A percentile compares a stretch with the other conserved stretches of the same genome.
Evolutionary conservation across 1,139 yeast species (phyloP).

Genomic region (Chernovozyma aurita): DNA sequence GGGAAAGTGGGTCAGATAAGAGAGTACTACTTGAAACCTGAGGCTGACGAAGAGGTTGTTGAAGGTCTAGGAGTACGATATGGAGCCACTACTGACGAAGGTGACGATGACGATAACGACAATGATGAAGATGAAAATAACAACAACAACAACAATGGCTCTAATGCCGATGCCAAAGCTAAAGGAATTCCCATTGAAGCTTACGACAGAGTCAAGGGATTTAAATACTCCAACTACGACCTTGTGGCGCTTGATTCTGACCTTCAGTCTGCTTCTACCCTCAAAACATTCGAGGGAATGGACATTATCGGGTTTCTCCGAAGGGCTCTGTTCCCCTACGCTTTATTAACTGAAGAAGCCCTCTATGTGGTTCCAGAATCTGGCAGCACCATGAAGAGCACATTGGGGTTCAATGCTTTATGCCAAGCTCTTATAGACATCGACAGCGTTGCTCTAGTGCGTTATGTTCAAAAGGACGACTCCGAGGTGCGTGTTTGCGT

Average conservation of each 20-base stretch:
- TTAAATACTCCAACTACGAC: constrained; percentile 59
- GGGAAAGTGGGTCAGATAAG: constrained; percentile 4
- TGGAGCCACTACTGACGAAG: constrained; percentile 14
- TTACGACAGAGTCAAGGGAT: constrained; percentile 44
- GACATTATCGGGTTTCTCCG: constrained; percentile 64
- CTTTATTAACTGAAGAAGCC: constrained; percentile 57
- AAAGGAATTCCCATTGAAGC: constrained; percentile 14
- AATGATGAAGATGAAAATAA: constrained; percentile 18
- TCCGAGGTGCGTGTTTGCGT: constrained; percentile 54
- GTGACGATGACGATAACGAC: constrained; percentile 17
- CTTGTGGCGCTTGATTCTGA: constrained; percentile 34
- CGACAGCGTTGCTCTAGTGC: constrained; percentile 51
- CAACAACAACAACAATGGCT: constrained; percentile 13
- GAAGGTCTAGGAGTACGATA: constrained; percentile 13
- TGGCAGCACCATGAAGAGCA: constrained; percentile 32
- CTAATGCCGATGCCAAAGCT: constrained; percentile 16
- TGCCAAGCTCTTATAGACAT: constrained; percentile 49
- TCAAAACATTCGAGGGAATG: constrained; percentile 45
- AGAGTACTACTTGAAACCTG: constrained; percentile 3
- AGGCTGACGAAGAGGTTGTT: constrained; percentile 8
- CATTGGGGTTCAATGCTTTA: constrained; percentile 46
- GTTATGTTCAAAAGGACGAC: constrained; percentile 51
- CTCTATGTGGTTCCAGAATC: constrained; percentile 49
- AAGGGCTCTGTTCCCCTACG: constrained; percentile 45
- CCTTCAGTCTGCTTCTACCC: constrained; percentile 38